Conservation (phyloP, 2,329 filamentous ascomycete genomes). For the Penicillium occitanis region DNA sequence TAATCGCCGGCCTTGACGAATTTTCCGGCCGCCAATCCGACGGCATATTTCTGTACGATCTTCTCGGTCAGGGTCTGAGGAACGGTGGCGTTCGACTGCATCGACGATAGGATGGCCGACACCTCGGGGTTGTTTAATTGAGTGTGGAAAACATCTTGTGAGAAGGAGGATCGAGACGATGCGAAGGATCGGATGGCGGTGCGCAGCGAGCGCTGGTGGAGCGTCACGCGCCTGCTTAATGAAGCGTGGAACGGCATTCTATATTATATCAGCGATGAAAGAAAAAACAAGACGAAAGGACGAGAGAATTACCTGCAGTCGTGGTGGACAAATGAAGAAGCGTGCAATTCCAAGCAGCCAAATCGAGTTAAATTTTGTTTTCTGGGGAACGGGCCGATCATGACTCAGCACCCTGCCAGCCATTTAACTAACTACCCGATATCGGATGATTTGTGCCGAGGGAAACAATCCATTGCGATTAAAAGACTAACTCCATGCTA, state of each 20-base stretch:
- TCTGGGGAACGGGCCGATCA: constrained; percentile 20
- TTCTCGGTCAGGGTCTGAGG: constrained; percentile 89
- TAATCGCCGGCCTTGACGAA: constrained; percentile 78
- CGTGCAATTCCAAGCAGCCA: constrained; percentile 15
- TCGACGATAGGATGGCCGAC: constrained; percentile 72
- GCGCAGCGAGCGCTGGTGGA: constrained; percentile 20
- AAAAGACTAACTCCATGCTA: constrained; percentile 20
- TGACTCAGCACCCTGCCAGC: constrained; percentile 14
- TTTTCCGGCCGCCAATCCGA: constrained; percentile 74
- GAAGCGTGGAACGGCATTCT: constrained; percentile 12
- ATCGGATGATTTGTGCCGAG: constrained; percentile 16
- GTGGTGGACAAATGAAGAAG: constrained; percentile 20
- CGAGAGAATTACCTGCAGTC: neutral
- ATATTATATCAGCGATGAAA: neutral
- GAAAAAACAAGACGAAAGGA: neutral
- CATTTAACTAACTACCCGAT: neutral
- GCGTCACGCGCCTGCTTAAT: constrained; percentile 19
- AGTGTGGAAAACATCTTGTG: constrained; percentile 61
- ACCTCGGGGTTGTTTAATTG: constrained; percentile 61
- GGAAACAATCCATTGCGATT: neutral
- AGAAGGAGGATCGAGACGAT: constrained; percentile 28
- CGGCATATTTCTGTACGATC: constrained; percentile 79
- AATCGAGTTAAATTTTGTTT: constrained; percentile 18
- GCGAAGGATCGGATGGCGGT: constrained; percentile 29
- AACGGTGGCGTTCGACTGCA: constrained; percentile 52